A percentile compares a stretch with the other conserved stretches of the same genome.
Conservation (phyloP, 495 filamentous ascomycete species). For the Aspergillus funiculosus region DNA sequence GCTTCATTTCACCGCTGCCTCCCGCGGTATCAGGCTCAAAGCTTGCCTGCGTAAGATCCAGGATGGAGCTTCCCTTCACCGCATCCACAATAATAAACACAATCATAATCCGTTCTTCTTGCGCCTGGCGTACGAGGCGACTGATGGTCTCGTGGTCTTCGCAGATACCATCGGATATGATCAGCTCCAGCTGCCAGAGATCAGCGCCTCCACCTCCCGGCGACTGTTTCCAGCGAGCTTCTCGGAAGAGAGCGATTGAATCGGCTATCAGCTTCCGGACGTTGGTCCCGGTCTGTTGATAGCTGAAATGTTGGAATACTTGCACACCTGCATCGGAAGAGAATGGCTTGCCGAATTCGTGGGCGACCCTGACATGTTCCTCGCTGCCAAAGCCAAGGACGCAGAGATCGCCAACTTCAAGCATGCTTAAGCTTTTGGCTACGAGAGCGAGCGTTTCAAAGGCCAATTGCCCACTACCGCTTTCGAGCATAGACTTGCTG, state of each 20-base stretch:
- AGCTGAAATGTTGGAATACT: conserved; percentile 79
- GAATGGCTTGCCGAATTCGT: conserved; percentile 80
- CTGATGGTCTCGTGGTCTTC: conserved; percentile 81
- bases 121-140: conserved; percentile 74
- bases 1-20: conserved; percentile 52
- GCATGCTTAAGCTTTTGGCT: conserved; percentile 73
- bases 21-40: conserved; percentile 57
- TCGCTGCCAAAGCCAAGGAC: conserved; percentile 77
- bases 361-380: conserved; percentile 75
- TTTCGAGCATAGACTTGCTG: conserved; percentile 83
- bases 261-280: conserved; percentile 68
- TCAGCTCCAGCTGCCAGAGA: conserved; percentile 92
- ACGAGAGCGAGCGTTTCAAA: conserved; percentile 91
- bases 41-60: conserved; percentile 74
- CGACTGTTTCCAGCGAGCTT: conserved; percentile 57
- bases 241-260: conserved; percentile 74
- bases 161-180: conserved; percentile 89
- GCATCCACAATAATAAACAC: conserved; percentile 96
- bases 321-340: conserved; percentile 74
- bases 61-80: conserved; percentile 58
- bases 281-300: conserved; percentile 78
- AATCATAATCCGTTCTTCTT: conserved; percentile 94
- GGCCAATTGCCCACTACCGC: conserved; percentile 61
- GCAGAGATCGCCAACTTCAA: conserved; percentile 87
- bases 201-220: conserved; percentile 56